Evolutionary conservation across 1,284 basidiomycete species (phyloP), one percentile per base, ranked within the genome.

Genomic region (Sporisorium iseilematis-ciliati): DNA sequence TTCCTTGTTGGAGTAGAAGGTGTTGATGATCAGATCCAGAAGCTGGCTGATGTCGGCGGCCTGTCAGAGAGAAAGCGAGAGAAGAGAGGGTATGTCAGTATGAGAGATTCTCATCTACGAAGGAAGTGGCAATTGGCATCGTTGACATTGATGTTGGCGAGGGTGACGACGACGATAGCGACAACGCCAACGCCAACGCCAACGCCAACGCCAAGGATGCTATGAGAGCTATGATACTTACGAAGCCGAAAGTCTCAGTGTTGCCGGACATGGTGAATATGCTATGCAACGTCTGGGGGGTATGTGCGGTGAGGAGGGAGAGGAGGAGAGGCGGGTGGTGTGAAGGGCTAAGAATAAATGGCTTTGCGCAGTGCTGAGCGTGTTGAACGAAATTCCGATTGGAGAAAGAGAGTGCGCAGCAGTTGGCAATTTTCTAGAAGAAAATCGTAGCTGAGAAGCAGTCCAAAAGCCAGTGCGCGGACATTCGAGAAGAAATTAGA

Each of bases 1-100:
- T 40, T 83, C 81, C 79, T 84, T 83, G 79, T 81, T 81, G 29
- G 74, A 76, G 82, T 84, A 84, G 80, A 84, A 83, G 45, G 83
- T 83, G 82, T 84, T 84, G 82, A 84, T 81, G 68, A 85, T 84
- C 66, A 85, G 75, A 68, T 85, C 83, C 61, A 85, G 65, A 69
- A 85, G 74, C 75, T 84, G 80, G 70, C 77, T 79, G 74, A 83
- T 82, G 69, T 81, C 77, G 71, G 82, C 80, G 73, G 82, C 79
- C 71, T 77, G 51, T 62, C 7, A 5, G 6, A 20, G 20, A 14
- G 49, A 1, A 21, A 46, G 20, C 7, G 12, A 38, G 12, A 5
- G n/a, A n/a, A 20, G 26, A 52, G 16, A 21, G 26, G n/a, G 18
- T 6, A 14, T 35, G 64, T 70, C 53, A 69, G 63, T 56, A 49